phyloP scores from a whole-genome alignment of 352 stramenopile genomes.

The Aphanomyces stellatus region DNA sequence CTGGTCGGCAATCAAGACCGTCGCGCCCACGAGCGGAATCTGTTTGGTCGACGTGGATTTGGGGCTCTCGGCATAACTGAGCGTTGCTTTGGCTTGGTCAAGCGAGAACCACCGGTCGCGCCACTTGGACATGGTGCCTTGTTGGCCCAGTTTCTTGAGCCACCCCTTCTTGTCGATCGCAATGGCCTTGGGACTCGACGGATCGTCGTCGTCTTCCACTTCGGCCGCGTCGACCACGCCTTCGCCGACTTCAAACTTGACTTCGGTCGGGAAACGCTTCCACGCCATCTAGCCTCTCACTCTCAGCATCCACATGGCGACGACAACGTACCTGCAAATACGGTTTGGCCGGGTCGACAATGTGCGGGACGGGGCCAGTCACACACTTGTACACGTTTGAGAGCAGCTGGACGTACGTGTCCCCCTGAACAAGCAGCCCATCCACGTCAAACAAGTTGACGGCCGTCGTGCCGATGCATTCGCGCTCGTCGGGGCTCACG shows the following conservation, averaged over 20 bases:
- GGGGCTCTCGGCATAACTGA: neutral
- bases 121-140: constrained; percentile 13
- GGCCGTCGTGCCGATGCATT: constrained; percentile 31
- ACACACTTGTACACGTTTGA: constrained; percentile 2
- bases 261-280: constrained; percentile 20
- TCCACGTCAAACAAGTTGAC: constrained; percentile 18
- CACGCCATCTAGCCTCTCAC: constrained; percentile 24
- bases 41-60: neutral
- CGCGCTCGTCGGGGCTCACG: constrained; percentile 34
- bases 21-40: constrained; percentile 64
- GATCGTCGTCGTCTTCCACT: neutral
- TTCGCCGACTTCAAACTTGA: constrained; percentile 17
- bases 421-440: constrained; percentile 8
- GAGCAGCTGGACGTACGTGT: constrained; percentile 1
- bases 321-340: constrained; percentile 36
- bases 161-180: constrained; percentile 24
- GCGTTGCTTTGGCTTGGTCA: neutral
- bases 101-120: neutral
- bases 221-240: neutral
- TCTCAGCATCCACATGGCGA: neutral
- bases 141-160: constrained; percentile 8
- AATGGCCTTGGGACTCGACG: neutral
- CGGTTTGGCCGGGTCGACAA: constrained; percentile 3
- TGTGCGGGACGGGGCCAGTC: constrained; percentile 7
- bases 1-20: constrained; percentile 59